Evolutionary conservation across 805 yeast species (phyloP).

Genomic region (Cyberlindnera xylosilytica): DNA sequence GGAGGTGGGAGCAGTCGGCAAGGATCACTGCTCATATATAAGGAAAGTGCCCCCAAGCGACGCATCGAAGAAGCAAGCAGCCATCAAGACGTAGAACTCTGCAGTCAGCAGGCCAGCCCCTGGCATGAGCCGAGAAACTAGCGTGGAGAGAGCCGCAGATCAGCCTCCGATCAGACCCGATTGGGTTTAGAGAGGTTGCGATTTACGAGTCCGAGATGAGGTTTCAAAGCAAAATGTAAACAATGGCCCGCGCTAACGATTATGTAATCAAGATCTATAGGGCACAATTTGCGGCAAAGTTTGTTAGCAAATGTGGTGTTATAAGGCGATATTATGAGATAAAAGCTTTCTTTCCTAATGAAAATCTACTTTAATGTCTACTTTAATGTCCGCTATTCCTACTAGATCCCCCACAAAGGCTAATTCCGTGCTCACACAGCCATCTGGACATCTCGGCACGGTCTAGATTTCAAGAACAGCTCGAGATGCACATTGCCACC

Average conservation of each 20-base stretch:
- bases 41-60: neutral
- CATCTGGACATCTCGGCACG: neutral
- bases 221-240: slow-evolving; percentile 13
- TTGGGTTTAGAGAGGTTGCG: neutral
- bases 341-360: too few relatives aligned
- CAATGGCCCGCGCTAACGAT: slow-evolving; percentile 1
- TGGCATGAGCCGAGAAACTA: neutral
- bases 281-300: neutral
- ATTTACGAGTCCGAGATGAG: neutral
- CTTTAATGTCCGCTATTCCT: too few relatives aligned
- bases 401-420: neutral
- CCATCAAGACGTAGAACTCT: neutral
- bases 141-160: neutral
- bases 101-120: neutral
- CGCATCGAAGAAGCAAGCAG: neutral
- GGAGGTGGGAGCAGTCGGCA: too few relatives aligned
- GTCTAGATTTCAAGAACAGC: neutral
- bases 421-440: neutral
- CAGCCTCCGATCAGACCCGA: neutral
- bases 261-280: neutral
- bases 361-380: too few relatives aligned
- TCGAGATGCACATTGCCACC: slow-evolving; percentile 1
- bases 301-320: too few relatives aligned
- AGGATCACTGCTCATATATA: neutral
- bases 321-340: too few relatives aligned